Evolutionary conservation across 1,139 yeast species (phyloP), one percentile per base, ranked within the genome.

Genomic region (Protomyces inundatus): DNA sequence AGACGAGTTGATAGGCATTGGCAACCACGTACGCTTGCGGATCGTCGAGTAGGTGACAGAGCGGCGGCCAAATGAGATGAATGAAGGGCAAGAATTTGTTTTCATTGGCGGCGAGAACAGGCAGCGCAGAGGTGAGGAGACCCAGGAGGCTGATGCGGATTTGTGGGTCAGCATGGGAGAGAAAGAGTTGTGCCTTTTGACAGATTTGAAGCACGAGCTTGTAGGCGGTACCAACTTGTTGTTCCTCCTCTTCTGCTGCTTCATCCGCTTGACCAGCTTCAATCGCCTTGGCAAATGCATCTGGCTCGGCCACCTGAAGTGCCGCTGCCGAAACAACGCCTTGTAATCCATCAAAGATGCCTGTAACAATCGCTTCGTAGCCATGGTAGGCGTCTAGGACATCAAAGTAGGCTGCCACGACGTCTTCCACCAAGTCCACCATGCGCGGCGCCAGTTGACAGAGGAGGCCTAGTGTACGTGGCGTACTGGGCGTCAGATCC

Each of bases 361-460:
- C 90, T 66, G 86, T 85, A 56, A 89, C 85, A 32, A 93, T 76
- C 14, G 79, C 77, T 0, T 84, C 77, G 73, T 93, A 91, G 0
- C 95, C 95, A 75, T 91, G 96, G 70, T 86, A 91, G 53, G 85
- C 80, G 73, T 93, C 98, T 58, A 93, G 78, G 40, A 90, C 76
- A 9, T 85, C 84, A 73, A 93, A 89, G 69, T 90, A 81, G 10
- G 90, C 84, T 45, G 84, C 82, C 6, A 91, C 77, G 0, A 91
- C 78, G 73, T 91, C 98, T 63, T 80, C 83, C 65, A 91, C 78
- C 66, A 84, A 89, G 54, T 84, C 83, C 6, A 90, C 77, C 35
- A 90, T 77, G 10, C 82, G 76, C 0, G 97, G 97, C 0, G 91
- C 86, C 39, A 90, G 78, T 68, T 80, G 82, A 30, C 88, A 78